Evolutionary conservation across 2,329 filamentous ascomycete genomes (phyloP).

Genomic region (Sphaerulina populicola): DNA sequence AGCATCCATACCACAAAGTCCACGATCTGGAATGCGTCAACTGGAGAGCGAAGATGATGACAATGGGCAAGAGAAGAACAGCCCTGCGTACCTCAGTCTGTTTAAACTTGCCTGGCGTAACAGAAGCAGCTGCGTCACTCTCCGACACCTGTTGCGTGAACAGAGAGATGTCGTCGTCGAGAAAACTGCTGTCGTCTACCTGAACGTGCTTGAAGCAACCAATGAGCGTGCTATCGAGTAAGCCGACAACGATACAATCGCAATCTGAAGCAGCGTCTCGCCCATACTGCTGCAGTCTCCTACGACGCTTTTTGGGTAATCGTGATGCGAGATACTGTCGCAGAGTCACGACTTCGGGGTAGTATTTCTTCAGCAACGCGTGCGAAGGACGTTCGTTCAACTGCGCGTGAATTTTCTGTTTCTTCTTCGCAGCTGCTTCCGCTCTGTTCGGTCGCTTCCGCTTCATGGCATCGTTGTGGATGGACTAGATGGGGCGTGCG

Average conservation of each 20-base stretch:
- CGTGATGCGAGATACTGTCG: slow-evolving; percentile 26
- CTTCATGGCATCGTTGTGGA: slow-evolving; percentile 17
- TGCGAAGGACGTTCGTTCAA: slow-evolving; percentile 9
- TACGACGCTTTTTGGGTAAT: slow-evolving; percentile 21
- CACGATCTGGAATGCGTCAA: slow-evolving; percentile 36
- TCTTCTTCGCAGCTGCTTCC: slow-evolving; percentile 12
- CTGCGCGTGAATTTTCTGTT: slow-evolving; percentile 5
- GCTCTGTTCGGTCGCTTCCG: slow-evolving; percentile 14
- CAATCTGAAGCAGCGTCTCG: slow-evolving; percentile 4
- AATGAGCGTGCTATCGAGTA: slow-evolving; percentile 65
- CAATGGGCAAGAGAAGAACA: slow-evolving; percentile 40
- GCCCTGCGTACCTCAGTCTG: slow-evolving; percentile 38
- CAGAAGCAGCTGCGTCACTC: slow-evolving; percentile 15
- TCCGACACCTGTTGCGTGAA: slow-evolving; percentile 41
- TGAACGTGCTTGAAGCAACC: slow-evolving; percentile 42
- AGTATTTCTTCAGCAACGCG: slow-evolving; percentile 24
- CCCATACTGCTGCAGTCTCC: slow-evolving; percentile 23
- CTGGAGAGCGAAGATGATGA: slow-evolving; percentile 31
- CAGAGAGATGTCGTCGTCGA: slow-evolving; percentile 35
- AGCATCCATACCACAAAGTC: slow-evolving; percentile 60
- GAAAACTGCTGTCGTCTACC: slow-evolving; percentile 20
- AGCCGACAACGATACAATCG: slow-evolving; percentile 38
- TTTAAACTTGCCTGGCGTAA: slow-evolving; percentile 26
- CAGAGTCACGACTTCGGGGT: slow-evolving; percentile 24
- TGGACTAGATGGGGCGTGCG: background rate